Percentiles rank a stretch among this genome's conserved stretches.
These are phyloP conservation scores for Rhodotorula kratochvilovae DNA, from an alignment of 768 basidiomycete species.

Conservation along the genomic window DNA sequence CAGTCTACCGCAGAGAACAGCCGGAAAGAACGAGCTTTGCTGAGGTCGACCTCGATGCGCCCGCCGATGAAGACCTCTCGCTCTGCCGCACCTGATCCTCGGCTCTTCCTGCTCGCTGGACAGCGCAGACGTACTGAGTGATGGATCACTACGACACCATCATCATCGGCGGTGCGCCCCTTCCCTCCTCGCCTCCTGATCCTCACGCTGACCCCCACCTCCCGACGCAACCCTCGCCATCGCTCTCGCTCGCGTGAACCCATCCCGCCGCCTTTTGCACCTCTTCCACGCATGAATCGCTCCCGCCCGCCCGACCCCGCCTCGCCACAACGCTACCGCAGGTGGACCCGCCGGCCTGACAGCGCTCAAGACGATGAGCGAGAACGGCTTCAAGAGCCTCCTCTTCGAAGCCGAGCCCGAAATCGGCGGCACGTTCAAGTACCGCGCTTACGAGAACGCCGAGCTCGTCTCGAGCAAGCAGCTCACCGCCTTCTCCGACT, in stretches of 20 bases:
- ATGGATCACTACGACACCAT: not conserved
- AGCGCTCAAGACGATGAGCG: constrained; percentile 54
- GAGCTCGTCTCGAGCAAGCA: constrained; percentile 57
- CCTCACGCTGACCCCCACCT: not conserved
- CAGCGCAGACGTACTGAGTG: not conserved
- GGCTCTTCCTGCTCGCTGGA: not conserved
- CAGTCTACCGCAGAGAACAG: no score
- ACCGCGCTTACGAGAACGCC: constrained; percentile 50
- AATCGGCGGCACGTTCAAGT: constrained; percentile 56
- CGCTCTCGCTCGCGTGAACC: not conserved
- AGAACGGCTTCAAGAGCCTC: constrained; percentile 55
- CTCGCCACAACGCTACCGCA: constrained; percentile 41
- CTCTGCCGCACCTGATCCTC: no score
- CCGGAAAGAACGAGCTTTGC: no score
- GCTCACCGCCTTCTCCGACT: constrained; percentile 61
- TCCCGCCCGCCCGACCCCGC: no score
- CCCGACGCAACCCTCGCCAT: not conserved
- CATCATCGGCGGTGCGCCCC: not conserved
- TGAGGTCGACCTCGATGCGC: no score
- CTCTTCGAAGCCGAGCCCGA: constrained; percentile 50
- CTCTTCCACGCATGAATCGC: no score
- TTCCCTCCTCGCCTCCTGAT: no score
- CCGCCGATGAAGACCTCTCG: no score
- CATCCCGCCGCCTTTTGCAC: no score
- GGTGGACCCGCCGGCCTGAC: constrained; percentile 57